phyloP scores from a whole-genome alignment of 495 filamentous ascomycete genomes.

The Podospora australis region DNA sequence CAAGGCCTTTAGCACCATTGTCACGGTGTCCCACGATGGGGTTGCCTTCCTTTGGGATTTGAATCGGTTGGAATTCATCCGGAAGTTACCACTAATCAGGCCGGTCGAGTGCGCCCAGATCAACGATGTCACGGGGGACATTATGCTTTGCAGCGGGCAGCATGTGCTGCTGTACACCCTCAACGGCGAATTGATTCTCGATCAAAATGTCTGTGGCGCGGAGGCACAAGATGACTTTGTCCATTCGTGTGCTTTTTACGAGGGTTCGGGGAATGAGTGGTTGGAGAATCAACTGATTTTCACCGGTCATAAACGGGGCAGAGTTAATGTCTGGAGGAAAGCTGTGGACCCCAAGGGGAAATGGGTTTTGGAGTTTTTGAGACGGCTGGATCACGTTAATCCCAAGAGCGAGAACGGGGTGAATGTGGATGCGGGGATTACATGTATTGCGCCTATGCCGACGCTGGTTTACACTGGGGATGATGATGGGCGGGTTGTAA shows the following conservation, averaged over 20 bases:
- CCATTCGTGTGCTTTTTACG: conserved; percentile 83
- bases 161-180: conserved; percentile 76
- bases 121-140: conserved; percentile 82
- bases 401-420: conserved; percentile 61
- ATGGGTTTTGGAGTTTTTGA: conserved; percentile 53
- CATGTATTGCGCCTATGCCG: conserved; percentile 77
- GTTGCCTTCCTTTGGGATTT: conserved; percentile 88
- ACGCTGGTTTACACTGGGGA: conserved; percentile 88
- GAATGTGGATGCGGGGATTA: conserved; percentile 77
- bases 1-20: conserved; percentile 76
- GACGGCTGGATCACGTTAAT: conserved; percentile 79
- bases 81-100: conserved; percentile 53
- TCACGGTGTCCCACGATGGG: conserved; percentile 75
- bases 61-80: conserved; percentile 79
- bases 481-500: conserved; percentile 73
- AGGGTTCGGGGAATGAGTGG: conserved; percentile 88
- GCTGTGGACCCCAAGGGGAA: conserved; percentile 30
- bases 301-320: conserved; percentile 76
- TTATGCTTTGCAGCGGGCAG: conserved; percentile 72
- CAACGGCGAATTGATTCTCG: conserved; percentile 75
- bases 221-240: conserved; percentile 56
- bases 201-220: conserved; percentile 62
- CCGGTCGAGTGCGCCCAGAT: conserved; percentile 67
- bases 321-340: conserved; percentile 70
- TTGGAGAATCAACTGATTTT: conserved; percentile 79